phyloP scores from a whole-genome alignment of 306 rosid genomes.

The Dalbergia cochinchinensis region DNA sequence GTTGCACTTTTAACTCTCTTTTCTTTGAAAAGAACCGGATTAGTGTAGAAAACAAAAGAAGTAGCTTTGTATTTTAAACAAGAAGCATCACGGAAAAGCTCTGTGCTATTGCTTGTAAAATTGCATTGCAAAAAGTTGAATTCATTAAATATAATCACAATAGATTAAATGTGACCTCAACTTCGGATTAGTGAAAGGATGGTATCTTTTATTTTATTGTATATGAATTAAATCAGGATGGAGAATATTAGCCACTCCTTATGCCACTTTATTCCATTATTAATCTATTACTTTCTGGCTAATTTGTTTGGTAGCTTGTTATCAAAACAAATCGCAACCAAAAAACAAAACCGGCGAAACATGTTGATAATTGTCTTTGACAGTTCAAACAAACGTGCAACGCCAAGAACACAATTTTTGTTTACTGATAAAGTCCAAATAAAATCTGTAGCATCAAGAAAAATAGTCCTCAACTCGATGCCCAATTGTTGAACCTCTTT shows the following conservation, averaged over 20 bases:
- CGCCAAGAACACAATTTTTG: not conserved
- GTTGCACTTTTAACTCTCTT: slow-evolving; percentile 8
- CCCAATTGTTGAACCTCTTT: not conserved
- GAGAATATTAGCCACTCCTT: slow-evolving; percentile 8
- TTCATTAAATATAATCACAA: slow-evolving; percentile 25
- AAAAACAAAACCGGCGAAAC: slow-evolving; percentile 8
- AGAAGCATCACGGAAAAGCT: slow-evolving; percentile 36
- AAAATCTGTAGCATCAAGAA: slow-evolving; percentile 21
- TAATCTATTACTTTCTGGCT: not conserved
- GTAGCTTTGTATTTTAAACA: slow-evolving; percentile 5
- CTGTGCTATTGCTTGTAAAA: not conserved
- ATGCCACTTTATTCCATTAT: slow-evolving; percentile 12
- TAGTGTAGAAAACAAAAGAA: slow-evolving; percentile 31
- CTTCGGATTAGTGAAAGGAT: slow-evolving; percentile 6
- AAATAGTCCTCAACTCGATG: not conserved
- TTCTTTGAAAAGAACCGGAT: slow-evolving; percentile 30
- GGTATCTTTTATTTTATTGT: slow-evolving; percentile 24
- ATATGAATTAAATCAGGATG: slow-evolving; percentile 15
- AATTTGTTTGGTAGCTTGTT: slow-evolving; percentile 15
- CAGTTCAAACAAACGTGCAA: slow-evolving; percentile 42
- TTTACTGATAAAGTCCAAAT: slow-evolving; percentile 22
- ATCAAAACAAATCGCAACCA: slow-evolving; percentile 29
- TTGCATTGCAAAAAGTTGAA: not conserved
- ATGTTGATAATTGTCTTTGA: slow-evolving; percentile 28
- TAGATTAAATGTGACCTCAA: slow-evolving; percentile 5